A percentile compares a stretch with the other conserved stretches of the same genome.
These are phyloP conservation scores for Amanita pallidorosea DNA, from an alignment of 768 basidiomycete genomes.

Conservation along the genomic window DNA sequence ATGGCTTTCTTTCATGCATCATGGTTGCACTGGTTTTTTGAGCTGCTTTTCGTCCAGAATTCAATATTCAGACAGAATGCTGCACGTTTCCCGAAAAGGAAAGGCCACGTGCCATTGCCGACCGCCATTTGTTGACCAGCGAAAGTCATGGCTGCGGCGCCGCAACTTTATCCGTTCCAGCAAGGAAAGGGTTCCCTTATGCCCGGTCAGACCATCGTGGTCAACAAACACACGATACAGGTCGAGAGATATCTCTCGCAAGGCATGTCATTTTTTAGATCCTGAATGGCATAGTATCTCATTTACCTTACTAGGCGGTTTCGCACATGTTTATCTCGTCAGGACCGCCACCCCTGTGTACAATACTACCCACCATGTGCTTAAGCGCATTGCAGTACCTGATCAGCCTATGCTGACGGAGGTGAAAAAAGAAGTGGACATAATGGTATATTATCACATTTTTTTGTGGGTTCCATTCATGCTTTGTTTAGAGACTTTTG, in stretches of 20 bases:
- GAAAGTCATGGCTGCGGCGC: conserved; percentile 36
- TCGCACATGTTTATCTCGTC: conserved; percentile 96
- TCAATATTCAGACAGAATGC: background rate
- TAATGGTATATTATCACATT: conserved; percentile 62
- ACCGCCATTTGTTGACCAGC: background rate
- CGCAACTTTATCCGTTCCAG: conserved; percentile 35
- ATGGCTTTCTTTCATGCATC: too few species aligned
- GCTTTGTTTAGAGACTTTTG: conserved; percentile 58
- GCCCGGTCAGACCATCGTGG: conserved; percentile 79
- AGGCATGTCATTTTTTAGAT: conserved; percentile 35
- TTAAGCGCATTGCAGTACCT: conserved; percentile 91
- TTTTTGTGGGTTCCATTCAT: conserved; percentile 14
- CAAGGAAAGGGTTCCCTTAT: conserved; percentile 54
- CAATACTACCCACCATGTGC: conserved; percentile 89
- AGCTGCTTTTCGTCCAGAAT: too few species aligned
- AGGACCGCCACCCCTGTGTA: conserved; percentile 77
- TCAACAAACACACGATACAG: conserved; percentile 83
- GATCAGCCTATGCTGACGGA: conserved; percentile 85
- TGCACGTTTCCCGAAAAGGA: background rate
- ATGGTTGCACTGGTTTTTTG: too few species aligned
- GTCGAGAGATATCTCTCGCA: conserved; percentile 94
- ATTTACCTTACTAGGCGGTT: conserved; percentile 57
- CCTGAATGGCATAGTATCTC: conserved; percentile 8
- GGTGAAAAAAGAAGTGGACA: conserved; percentile 96
- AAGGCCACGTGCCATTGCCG: conserved; percentile 1